Evolutionary conservation across 164 flowering plant genomes (phyloP).

Genomic region (Vitis vinifera): DNA sequence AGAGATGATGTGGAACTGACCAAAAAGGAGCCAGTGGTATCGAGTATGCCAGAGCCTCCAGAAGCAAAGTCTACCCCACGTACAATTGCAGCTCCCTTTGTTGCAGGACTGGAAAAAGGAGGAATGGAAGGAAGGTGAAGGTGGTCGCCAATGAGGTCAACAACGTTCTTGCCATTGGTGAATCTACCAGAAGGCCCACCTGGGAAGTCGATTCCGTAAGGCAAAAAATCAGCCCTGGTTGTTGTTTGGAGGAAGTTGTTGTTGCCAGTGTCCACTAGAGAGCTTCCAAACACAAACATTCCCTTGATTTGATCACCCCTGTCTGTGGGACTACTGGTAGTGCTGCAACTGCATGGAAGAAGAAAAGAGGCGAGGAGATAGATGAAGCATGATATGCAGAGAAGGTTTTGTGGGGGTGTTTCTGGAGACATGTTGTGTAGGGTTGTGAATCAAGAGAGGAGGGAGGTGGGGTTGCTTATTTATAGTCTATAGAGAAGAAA

Average conservation of each 20-base stretch:
- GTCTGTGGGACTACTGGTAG: not conserved
- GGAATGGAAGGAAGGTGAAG: conserved; percentile 53
- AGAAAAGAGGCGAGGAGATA: not conserved
- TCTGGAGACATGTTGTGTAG: too few species aligned
- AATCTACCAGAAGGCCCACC: conserved; percentile 65
- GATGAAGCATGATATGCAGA: not conserved
- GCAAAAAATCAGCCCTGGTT: conserved; percentile 50
- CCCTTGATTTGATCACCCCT: conserved; percentile 29
- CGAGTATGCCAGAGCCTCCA: conserved; percentile 67
- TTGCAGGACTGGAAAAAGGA: conserved; percentile 39
- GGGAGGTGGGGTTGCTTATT: too few species aligned
- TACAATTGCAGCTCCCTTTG: conserved; percentile 39
- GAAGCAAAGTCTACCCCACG: conserved; percentile 68
- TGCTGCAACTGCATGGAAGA: conserved; percentile 1
- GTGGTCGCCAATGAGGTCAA: conserved; percentile 43
- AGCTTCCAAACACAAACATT: conserved; percentile 78
- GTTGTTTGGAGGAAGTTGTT: conserved; percentile 46
- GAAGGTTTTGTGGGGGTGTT: conserved; percentile 10
- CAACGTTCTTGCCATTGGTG: conserved; percentile 55
- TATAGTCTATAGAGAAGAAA: too few species aligned
- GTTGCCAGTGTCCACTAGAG: conserved; percentile 82
- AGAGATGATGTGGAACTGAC: conserved; percentile 25
- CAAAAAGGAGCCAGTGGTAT: conserved; percentile 45
- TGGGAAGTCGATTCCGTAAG: conserved; percentile 71
- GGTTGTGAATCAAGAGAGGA: too few species aligned